Conservation (phyloP, 805 yeast species). For the Schwanniomyces polymorphus region DNA sequence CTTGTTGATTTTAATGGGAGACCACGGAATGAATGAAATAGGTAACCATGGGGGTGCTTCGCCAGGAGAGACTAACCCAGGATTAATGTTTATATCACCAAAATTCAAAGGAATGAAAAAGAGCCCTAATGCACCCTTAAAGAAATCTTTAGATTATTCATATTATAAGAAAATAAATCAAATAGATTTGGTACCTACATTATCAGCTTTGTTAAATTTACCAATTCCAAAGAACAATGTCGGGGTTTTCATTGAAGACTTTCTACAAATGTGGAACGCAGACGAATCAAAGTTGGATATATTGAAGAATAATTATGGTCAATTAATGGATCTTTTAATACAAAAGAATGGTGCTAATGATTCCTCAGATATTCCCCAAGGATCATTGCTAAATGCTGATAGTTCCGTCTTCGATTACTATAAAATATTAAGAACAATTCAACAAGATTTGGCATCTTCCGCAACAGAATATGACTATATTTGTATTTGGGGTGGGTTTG, state of each 20-base stretch:
- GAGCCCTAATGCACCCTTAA: slow-evolving; percentile 37
- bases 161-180: slow-evolving; percentile 61
- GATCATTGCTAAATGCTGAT: slow-evolving; percentile 1
- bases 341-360: slow-evolving; percentile 29
- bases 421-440: slow-evolving; percentile 46
- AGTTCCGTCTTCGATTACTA: slow-evolving; percentile 11
- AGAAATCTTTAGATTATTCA: slow-evolving; percentile 42
- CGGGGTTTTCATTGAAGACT: slow-evolving; percentile 65
- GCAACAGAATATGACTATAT: slow-evolving; percentile 72
- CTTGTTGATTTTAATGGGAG: slow-evolving; percentile 78
- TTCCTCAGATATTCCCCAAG: slow-evolving; percentile 5
- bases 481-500: slow-evolving; percentile 41
- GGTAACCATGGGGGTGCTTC: slow-evolving; percentile 98
- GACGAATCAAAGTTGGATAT: slow-evolving; percentile 31
- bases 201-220: slow-evolving; percentile 58
- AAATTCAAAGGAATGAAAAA: slow-evolving; percentile 38
- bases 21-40: slow-evolving; percentile 94
- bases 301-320: slow-evolving; percentile 57
- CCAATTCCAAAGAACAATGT: slow-evolving; percentile 72
- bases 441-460: slow-evolving; percentile 50
- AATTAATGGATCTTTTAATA: slow-evolving; percentile 48
- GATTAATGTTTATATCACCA: slow-evolving; percentile 66
- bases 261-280: slow-evolving; percentile 53
- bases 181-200: slow-evolving; percentile 72
- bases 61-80: slow-evolving; percentile 88